Conservation (phyloP, 208 protist species). For the Borovskyia barvae region DNA sequence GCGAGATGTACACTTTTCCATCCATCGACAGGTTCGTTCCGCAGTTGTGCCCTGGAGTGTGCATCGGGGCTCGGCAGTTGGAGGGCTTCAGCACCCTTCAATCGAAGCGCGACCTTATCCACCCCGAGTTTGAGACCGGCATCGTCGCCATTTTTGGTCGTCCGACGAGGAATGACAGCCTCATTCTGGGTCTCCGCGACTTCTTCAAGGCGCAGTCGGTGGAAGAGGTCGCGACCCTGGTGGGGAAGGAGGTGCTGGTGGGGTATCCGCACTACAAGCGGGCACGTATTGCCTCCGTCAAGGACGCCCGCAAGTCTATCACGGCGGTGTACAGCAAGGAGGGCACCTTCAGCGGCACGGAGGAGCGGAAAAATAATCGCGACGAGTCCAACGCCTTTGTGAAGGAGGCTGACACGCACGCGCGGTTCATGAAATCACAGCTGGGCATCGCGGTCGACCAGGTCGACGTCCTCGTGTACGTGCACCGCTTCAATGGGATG, state of each 20-base stretch:
- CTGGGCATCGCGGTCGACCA: conserved; percentile 67
- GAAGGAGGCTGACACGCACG: conserved; percentile 71
- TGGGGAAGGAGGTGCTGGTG: conserved; percentile 82
- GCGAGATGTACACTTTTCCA: conserved; percentile 59
- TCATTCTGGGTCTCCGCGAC: conserved; percentile 58
- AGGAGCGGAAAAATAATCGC: conserved; percentile 57
- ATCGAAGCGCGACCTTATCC: conserved; percentile 57
- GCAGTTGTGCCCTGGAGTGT: conserved; percentile 58
- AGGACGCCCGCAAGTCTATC: conserved; percentile 44
- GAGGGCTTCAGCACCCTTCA: conserved; percentile 83
- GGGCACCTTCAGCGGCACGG: conserved; percentile 50
- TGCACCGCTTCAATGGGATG: conserved; percentile 85
- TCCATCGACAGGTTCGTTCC: conserved; percentile 47
- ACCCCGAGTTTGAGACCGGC: conserved; percentile 44
- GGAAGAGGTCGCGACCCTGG: conserved; percentile 40
- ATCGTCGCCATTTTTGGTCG: conserved; percentile 79
- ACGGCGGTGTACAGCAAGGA: conserved; percentile 56
- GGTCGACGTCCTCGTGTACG: conserved; percentile 71
- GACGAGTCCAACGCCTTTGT: conserved; percentile 63
- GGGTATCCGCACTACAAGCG: conserved; percentile 89
- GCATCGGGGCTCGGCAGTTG: conserved; percentile 45
- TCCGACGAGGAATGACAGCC: conserved; percentile 62
- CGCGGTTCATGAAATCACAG: conserved; percentile 73
- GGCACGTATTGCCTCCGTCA: conserved; percentile 71
- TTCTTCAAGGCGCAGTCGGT: conserved; percentile 28